Percentiles rank a stretch among this genome's conserved stretches.
These are phyloP conservation scores for Tricholoma hemisulphureum DNA, from an alignment of 768 basidiomycete species.

Conservation along the genomic window DNA sequence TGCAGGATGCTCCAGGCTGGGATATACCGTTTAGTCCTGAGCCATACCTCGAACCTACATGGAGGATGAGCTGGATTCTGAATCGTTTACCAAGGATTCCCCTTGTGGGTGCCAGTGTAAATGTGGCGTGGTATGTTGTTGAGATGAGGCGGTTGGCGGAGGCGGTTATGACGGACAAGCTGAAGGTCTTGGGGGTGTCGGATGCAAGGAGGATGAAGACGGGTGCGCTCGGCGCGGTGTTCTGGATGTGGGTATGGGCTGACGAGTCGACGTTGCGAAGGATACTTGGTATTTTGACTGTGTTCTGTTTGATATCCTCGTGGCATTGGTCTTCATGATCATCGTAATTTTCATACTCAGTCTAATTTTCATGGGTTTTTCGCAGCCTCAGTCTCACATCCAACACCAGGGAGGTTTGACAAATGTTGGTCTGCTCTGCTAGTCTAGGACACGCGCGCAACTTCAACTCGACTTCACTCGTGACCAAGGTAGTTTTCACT, in stretches of 20 bases:
- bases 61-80: conserved; percentile 25
- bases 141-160: conserved; percentile 52
- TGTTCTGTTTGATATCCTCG: not conserved
- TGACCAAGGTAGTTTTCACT: too few species aligned
- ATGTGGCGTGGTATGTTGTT: conserved; percentile 66
- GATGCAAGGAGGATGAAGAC: not conserved
- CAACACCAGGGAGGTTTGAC: too few species aligned
- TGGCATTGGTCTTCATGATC: not conserved
- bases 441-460: too few species aligned
- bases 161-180: not conserved
- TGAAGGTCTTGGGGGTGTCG: not conserved
- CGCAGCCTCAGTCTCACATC: too few species aligned
- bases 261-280: not conserved
- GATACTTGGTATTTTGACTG: not conserved
- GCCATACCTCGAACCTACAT: conserved; percentile 31
- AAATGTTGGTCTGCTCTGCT: too few species aligned
- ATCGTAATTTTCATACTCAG: too few species aligned
- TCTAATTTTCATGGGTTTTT: too few species aligned
- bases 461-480: too few species aligned
- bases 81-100: conserved; percentile 44
- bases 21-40: conserved; percentile 37
- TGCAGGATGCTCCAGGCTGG: conserved; percentile 13
- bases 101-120: conserved; percentile 63
- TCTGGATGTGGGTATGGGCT: conserved; percentile 51
- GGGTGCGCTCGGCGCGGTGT: conserved; percentile 34